Percentiles rank a stretch among this genome's conserved stretches.
phyloP scores from a whole-genome alignment of 2,329 filamentous ascomycete genomes.

The Torrubiella hemipterigena region DNA sequence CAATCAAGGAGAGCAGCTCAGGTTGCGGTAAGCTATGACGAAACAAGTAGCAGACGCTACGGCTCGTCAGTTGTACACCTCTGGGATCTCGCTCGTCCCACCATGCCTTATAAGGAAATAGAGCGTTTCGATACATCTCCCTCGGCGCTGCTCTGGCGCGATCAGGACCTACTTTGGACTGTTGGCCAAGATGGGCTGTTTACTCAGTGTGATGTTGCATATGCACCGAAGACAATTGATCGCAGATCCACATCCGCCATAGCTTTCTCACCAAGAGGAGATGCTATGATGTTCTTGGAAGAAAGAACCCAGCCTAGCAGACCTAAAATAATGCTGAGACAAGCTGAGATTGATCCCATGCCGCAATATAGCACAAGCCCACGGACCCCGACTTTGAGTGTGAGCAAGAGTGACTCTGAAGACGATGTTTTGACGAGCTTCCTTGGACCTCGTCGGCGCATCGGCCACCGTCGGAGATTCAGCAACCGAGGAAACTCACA shows the following conservation, averaged over 20 bases:
- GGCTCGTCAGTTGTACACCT: conserved; percentile 50
- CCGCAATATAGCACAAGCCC: conserved; percentile 36
- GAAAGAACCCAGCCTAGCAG: conserved; percentile 34
- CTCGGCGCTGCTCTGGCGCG: conserved; percentile 48
- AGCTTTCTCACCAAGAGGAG: conserved; percentile 46
- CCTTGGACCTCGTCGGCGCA: conserved; percentile 32
- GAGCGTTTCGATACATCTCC: conserved; percentile 48
- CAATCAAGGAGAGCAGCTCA: conserved; percentile 49
- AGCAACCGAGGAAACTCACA: conserved; percentile 31
- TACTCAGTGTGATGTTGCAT: conserved; percentile 53
- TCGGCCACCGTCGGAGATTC: conserved; percentile 26
- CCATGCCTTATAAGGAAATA: conserved; percentile 55
- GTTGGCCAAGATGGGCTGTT: conserved; percentile 51
- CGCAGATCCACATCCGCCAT: conserved; percentile 49
- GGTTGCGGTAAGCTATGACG: conserved; percentile 50
- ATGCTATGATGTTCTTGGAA: conserved; percentile 50
- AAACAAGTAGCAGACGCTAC: conserved; percentile 37
- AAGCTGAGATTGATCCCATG: conserved; percentile 21
- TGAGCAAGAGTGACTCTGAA: conserved; percentile 52
- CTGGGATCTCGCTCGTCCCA: conserved; percentile 57
- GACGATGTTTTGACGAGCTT: conserved; percentile 52
- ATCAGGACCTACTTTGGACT: conserved; percentile 55
- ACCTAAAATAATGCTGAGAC: conserved; percentile 27
- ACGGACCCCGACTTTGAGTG: conserved; percentile 36
- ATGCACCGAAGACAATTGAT: conserved; percentile 50